Evolutionary conservation across 2,329 filamentous ascomycete genomes (phyloP).

Genomic region (Cordyceps cateniannulata): DNA sequence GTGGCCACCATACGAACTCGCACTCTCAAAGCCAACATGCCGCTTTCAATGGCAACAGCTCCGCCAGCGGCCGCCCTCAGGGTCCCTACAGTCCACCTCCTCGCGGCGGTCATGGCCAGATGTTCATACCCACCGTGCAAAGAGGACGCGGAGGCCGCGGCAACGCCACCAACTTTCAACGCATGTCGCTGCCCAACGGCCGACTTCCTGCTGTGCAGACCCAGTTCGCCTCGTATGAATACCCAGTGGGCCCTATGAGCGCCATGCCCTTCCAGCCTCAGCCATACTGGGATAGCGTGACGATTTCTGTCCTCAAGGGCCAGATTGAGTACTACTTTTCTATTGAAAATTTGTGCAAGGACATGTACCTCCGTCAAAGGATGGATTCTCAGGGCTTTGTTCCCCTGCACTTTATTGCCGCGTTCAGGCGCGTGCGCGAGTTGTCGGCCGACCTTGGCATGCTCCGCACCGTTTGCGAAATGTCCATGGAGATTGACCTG

Average conservation of each 20-base stretch:
- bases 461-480: slow-evolving; percentile 67
- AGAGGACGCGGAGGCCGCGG: slow-evolving; percentile 26
- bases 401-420: slow-evolving; percentile 67
- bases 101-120: slow-evolving; percentile 29
- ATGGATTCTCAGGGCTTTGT: slow-evolving; percentile 98
- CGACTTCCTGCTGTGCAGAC: slow-evolving; percentile 32
- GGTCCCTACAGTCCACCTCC: slow-evolving; percentile 39
- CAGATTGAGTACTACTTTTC: slow-evolving; percentile 94
- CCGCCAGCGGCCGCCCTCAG: slow-evolving; percentile 26
- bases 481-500: slow-evolving; percentile 68
- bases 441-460: slow-evolving; percentile 57
- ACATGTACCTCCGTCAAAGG: slow-evolving; percentile 76
- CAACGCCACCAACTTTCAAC: slow-evolving; percentile 28
- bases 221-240: slow-evolving; percentile 32
- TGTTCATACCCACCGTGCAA: slow-evolving; percentile 27
- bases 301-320: slow-evolving; percentile 36
- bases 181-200: slow-evolving; percentile 34
- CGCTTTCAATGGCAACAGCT: slow-evolving; percentile 29
- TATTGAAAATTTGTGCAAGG: slow-evolving; percentile 89
- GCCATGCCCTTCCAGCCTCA: slow-evolving; percentile 27
- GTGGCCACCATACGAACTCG: slow-evolving; percentile 34
- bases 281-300: slow-evolving; percentile 49
- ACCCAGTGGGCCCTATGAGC: slow-evolving; percentile 33
- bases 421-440: slow-evolving; percentile 67
- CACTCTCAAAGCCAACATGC: slow-evolving; percentile 29